phyloP scores from a whole-genome alignment of 2,329 filamentous ascomycete species.

The Pseudopyrenochaeta lycopersici region DNA sequence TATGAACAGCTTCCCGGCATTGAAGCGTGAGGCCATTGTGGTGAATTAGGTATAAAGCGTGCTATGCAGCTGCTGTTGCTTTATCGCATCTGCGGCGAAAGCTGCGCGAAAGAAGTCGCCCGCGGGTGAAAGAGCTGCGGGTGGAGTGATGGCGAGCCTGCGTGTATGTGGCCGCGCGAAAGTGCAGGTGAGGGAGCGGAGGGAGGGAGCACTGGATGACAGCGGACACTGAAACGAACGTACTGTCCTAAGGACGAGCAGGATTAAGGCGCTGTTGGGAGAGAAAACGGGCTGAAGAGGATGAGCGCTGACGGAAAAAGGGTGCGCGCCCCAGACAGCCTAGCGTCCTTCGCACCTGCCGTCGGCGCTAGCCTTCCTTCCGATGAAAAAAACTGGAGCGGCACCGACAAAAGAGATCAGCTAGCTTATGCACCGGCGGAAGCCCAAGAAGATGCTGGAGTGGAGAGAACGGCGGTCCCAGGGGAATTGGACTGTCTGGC shows the following conservation, averaged over 20 bases:
- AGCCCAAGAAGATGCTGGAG: conserved; percentile 2
- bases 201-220: conserved; percentile 13
- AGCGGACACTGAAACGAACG: conserved; percentile 39
- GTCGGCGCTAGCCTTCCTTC: conserved; percentile 12
- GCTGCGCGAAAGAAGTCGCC: conserved; percentile 7
- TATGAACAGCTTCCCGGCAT: conserved; percentile 56
- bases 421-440: conserved; percentile 10
- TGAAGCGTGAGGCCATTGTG: conserved; percentile 51
- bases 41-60: conserved; percentile 16
- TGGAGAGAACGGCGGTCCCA: background rate
- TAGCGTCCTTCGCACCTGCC: conserved; percentile 16
- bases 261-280: conserved; percentile 17
- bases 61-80: conserved; percentile 25
- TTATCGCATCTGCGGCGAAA: conserved; percentile 44
- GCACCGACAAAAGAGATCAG: conserved; percentile 8
- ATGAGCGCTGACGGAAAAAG: conserved; percentile 6
- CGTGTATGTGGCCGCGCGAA: conserved; percentile 22
- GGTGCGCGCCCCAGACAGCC: conserved; percentile 12
- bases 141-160: conserved; percentile 8
- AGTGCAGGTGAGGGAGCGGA: conserved; percentile 10
- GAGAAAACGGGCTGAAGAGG: conserved; percentile 20
- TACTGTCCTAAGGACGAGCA: conserved; percentile 33
- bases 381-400: conserved; percentile 8
- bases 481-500: background rate
- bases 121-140: conserved; percentile 1